phyloP scores from a whole-genome alignment of 1,284 basidiomycete genomes.

The Bjerkandera adusta region DNA sequence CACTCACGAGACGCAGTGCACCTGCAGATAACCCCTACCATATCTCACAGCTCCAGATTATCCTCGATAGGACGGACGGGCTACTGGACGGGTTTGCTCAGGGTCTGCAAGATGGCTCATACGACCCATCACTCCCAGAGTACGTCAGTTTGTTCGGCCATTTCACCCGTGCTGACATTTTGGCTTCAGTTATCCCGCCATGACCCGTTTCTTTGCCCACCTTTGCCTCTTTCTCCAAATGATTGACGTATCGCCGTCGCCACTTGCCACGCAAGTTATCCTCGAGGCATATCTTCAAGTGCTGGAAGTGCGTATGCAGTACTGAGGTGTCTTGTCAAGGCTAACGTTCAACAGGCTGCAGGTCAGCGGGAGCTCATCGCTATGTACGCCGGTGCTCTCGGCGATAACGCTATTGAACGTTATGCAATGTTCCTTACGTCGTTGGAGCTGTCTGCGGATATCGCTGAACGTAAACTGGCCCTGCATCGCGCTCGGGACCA shows the following conservation, averaged over 20 bases:
- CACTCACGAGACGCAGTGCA: slow-evolving; percentile 38
- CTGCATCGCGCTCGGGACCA: slow-evolving; percentile 81
- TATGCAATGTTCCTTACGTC: slow-evolving; percentile 92
- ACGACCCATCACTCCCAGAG: slow-evolving; percentile 56
- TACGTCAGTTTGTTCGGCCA: slow-evolving; percentile 35
- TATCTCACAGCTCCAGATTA: slow-evolving; percentile 82
- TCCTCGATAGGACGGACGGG: slow-evolving; percentile 69
- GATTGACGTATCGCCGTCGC: slow-evolving; percentile 73
- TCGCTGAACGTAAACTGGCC: slow-evolving; percentile 69
- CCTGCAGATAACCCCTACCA: slow-evolving; percentile 83
- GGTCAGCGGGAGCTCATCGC: slow-evolving; percentile 87
- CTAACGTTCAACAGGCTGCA: slow-evolving; percentile 45
- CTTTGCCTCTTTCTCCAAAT: slow-evolving; percentile 89
- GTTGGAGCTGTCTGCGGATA: slow-evolving; percentile 69
- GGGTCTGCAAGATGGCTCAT: slow-evolving; percentile 51
- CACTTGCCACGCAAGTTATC: slow-evolving; percentile 77
- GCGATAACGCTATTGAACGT: slow-evolving; percentile 89
- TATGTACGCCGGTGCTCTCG: slow-evolving; percentile 89
- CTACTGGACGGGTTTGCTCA: slow-evolving; percentile 75
- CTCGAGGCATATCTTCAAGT: slow-evolving; percentile 89
- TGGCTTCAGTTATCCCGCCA: slow-evolving; percentile 53
- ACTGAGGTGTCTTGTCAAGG: neutral
- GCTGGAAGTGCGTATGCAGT: slow-evolving; percentile 59
- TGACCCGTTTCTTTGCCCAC: slow-evolving; percentile 93
- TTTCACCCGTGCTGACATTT: slow-evolving; percentile 1